A percentile compares a stretch with the other conserved stretches of the same genome.
These are phyloP conservation scores for Auxenochlorella pyrenoidosa DNA, from an alignment of 139 green algal species.

Conservation along the genomic window DNA sequence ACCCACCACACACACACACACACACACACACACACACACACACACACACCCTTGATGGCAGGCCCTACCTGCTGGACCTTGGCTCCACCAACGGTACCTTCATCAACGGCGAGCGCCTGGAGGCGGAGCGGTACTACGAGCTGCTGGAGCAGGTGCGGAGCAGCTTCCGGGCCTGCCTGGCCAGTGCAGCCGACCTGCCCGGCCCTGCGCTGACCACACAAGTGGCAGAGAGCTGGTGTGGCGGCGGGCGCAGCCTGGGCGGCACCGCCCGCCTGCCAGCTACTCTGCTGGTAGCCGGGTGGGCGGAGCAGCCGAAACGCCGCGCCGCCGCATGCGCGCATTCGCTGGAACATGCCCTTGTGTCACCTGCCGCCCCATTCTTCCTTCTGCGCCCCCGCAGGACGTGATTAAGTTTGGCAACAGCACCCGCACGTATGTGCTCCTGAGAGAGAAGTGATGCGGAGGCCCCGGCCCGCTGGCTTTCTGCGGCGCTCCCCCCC, in stretches of 20 bases:
- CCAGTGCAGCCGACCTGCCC: background rate
- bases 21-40: too few relatives aligned
- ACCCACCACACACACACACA: too few relatives aligned
- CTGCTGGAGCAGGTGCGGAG: slow-evolving; percentile 75
- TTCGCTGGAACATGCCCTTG: background rate
- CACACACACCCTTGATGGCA: background rate
- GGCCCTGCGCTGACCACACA: too few relatives aligned
- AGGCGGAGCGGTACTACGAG: slow-evolving; percentile 89
- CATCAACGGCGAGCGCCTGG: slow-evolving; percentile 89
- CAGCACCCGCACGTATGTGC: slow-evolving; percentile 92
- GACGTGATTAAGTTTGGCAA: slow-evolving; percentile 92
- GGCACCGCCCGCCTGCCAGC: background rate
- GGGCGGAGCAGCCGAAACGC: too few relatives aligned
- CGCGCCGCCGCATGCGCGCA: background rate
- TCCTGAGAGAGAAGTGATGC: slow-evolving; percentile 78
- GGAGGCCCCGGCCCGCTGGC: background rate
- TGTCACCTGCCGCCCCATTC: background rate
- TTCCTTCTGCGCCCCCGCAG: slow-evolving; percentile 35
- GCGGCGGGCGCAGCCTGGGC: too few relatives aligned
- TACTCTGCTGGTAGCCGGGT: background rate
- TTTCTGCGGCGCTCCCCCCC: too few relatives aligned
- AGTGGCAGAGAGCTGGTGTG: background rate
- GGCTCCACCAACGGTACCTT: slow-evolving; percentile 94
- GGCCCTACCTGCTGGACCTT: slow-evolving; percentile 95
- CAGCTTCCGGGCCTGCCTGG: background rate